Conservation (phyloP, 23 red algal genomes). For the Gracilaria caudata region DNA sequence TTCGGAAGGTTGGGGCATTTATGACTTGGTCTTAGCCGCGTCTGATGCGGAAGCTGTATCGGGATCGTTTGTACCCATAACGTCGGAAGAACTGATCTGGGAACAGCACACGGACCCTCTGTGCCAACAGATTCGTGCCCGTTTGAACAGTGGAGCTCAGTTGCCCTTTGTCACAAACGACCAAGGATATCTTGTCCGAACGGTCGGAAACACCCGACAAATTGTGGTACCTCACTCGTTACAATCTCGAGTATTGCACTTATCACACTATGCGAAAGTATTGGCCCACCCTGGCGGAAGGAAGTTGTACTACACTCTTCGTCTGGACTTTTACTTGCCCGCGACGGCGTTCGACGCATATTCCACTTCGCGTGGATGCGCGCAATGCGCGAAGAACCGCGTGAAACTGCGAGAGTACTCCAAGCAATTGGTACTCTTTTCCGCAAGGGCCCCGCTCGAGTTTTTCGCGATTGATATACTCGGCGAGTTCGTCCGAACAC, state of each 20-base stretch:
- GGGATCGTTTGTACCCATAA: conserved; percentile 15
- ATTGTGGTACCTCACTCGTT: conserved; percentile 47
- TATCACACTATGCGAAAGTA: conserved; percentile 15
- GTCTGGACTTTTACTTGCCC: conserved; percentile 41
- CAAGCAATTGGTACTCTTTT: conserved; percentile 22
- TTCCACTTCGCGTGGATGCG: background rate
- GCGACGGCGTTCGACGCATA: conserved; percentile 10
- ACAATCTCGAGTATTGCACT: background rate
- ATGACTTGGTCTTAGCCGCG: background rate
- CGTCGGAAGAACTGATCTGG: conserved; percentile 19
- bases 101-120: conserved; percentile 18
- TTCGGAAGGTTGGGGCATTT: background rate
- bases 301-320: background rate
- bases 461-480: background rate
- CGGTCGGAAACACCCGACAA: background rate
- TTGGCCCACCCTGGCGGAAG: conserved; percentile 5
- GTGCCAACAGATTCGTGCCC: conserved; percentile 1
- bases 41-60: background rate
- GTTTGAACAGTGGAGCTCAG: background rate
- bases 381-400: background rate
- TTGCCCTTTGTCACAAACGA: conserved; percentile 1
- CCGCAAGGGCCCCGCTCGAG: background rate
- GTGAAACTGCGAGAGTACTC: conserved; percentile 11
- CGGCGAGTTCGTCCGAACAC: background rate
- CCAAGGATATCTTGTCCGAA: background rate